These are phyloP conservation scores for Parathielavia appendiculata DNA, from an alignment of 495 filamentous ascomycete genomes.

Conservation along the genomic window DNA sequence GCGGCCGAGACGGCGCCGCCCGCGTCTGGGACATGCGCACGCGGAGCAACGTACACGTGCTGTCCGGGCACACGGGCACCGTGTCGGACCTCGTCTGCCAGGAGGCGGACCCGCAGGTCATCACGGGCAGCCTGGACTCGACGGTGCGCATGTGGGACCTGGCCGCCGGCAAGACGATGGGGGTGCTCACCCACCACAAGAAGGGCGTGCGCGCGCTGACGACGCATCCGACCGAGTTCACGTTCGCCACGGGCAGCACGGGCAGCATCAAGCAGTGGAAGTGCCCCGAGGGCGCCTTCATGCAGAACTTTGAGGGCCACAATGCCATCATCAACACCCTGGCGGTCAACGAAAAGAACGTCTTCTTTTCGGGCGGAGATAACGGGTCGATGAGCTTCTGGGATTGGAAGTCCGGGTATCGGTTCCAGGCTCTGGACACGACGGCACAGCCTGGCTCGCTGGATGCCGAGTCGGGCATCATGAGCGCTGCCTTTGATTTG, in stretches of 20 bases:
- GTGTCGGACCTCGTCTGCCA: conserved; percentile 87
- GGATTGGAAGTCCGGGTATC: conserved; percentile 97
- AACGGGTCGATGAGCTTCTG: conserved; percentile 97
- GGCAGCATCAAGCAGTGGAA: conserved; percentile 99
- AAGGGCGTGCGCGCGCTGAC: conserved; percentile 87
- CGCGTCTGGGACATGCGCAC: conserved; percentile 99
- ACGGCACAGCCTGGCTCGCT: conserved; percentile 90
- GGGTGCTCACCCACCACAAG: conserved; percentile 96
- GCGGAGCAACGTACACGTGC: conserved; percentile 87
- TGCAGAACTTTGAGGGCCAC: conserved; percentile 98
- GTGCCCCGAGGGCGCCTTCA: conserved; percentile 95
- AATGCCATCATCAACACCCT: conserved; percentile 95
- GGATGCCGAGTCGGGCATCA: conserved; percentile 90
- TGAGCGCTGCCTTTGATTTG: conserved; percentile 84
- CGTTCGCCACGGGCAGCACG: conserved; percentile 87
- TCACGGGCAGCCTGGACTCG: conserved; percentile 82
- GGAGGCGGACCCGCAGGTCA: conserved; percentile 94
- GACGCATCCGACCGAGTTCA: conserved; percentile 89
- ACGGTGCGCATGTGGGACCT: conserved; percentile 96
- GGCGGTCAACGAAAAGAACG: conserved; percentile 89
- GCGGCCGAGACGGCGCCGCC: conserved; percentile 88
- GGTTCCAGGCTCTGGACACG: conserved; percentile 81
- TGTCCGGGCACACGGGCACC: conserved; percentile 83
- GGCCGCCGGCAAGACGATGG: conserved; percentile 93
- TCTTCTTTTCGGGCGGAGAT: conserved; percentile 91